Conservation (phyloP, 129 eudicot species). For the Flaveria sonorensis region DNA sequence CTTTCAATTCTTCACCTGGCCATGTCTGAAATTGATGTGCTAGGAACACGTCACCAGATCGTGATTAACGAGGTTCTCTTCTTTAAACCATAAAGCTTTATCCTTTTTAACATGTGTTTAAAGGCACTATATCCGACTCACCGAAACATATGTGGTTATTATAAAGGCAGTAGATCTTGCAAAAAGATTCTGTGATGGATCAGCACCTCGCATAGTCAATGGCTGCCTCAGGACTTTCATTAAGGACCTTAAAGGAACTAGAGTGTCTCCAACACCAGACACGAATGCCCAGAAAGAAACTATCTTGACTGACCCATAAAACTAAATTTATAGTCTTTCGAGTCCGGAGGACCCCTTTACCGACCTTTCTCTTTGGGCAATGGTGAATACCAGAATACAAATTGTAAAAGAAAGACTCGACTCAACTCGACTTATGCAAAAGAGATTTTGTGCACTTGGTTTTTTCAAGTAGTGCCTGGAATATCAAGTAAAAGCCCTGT, state of each 20-base stretch:
- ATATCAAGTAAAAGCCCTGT: background rate
- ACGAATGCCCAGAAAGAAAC: constrained; percentile 26
- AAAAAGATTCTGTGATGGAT: constrained; percentile 95
- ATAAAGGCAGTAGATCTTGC: constrained; percentile 94
- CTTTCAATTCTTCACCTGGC: constrained; percentile 86
- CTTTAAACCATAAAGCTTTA: background rate
- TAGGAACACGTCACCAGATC: constrained; percentile 82
- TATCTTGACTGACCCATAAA: constrained; percentile 25
- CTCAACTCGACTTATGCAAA: constrained; percentile 22
- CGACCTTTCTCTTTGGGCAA: constrained; percentile 17
- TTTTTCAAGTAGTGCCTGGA: constrained; percentile 36
- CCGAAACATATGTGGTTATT: constrained; percentile 15
- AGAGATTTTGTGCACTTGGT: constrained; percentile 35
- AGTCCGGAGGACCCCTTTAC: background rate
- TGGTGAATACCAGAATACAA: constrained; percentile 26
- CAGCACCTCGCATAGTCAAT: constrained; percentile 86
- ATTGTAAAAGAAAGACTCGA: constrained; percentile 17
- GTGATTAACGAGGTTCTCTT: constrained; percentile 85
- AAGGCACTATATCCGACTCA: constrained; percentile 6
- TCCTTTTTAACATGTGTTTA: background rate
- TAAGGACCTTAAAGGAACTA: constrained; percentile 39
- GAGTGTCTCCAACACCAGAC: constrained; percentile 21
- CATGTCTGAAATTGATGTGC: constrained; percentile 82
- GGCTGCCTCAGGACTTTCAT: constrained; percentile 83
- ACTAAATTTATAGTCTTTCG: constrained; percentile 11